Base-by-base conservation (phyloP, 306 rosid genomes). In the Acacia confusa region DNA sequence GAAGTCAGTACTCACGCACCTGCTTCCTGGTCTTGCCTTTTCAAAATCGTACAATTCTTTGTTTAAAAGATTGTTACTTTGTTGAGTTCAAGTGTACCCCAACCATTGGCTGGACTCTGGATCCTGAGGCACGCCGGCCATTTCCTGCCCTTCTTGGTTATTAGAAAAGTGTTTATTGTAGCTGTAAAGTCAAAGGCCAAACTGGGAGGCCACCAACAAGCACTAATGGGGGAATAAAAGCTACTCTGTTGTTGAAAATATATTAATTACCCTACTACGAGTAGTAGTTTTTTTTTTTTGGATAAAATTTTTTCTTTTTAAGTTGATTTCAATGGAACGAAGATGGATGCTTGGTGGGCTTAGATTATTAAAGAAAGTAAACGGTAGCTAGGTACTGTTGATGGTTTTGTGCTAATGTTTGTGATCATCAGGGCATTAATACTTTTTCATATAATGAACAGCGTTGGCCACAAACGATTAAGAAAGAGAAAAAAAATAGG, bases 131-230 rank as follows among this genome's bases (percentile, higher is more conserved):
- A 78, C 57, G 36, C 74, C 27, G 27, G 40, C 34, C 45, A 57
- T 25, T 36, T 66, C 30, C 36, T 38, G 4, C n/a, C 16, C 55
- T 48, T 45, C 15, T 58, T 43, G 10, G 38, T 60, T 17, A 61
- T 43, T 76, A 45, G 70, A 82, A 82, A n/a, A 79, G 77, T 57
- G 58, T 15, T 43, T 43, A 0, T 47, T 3, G 64, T 70, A 79
- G 82, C 82, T 82, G 80, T 86, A 79, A 86, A 83, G 86, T 83
- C 86, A 76, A 83, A 79, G 77, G 45, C 19, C n/a, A 19, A 70
- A 58, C 9, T 48, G 50, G 43, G 47, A 72, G 47, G 70, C 69
- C 76, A 44, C 58, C 65, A 53, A 82, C 36, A 53, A 48, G 47
- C 65, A 85, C 30, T 44, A 12, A 79, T 3, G 65, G 24, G 24